Evolutionary conservation across 2,329 filamentous ascomycete genomes (phyloP), one percentile per base, ranked within the genome.

Genomic region (Paecilomyces fulvus): DNA sequence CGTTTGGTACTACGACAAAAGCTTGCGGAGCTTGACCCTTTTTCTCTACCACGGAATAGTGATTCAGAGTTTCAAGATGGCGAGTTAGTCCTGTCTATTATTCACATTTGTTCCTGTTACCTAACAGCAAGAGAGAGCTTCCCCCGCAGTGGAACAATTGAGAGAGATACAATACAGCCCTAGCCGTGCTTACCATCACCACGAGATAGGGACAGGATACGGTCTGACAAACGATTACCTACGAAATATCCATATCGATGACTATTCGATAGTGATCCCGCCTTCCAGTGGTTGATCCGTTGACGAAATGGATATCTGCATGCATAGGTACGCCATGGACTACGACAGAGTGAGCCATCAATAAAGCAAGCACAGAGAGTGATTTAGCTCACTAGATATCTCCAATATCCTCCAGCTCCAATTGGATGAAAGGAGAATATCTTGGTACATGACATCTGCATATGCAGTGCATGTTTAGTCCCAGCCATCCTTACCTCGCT

Each of bases 351-450:
- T 11, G 21, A 23, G 48, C 25, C 48, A 21, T 49, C 48, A 20
- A 23, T 9, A 12, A 10, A 23, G 43, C n/a, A 48, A 48, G 21
- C 48, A 28, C 5, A 3, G 25, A 28, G 25, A 21, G 4, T 28
- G 7, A 28, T 6, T 28, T 28, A 49, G 46, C 6, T 23, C 20
- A 23, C 11, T 14, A 1, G 25, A 12, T 51, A 33, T 62, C 61
- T 59, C 60, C 50, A 55, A 57, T 56, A 30, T 53, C 54, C 63
- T 64, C 58, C 61, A 5, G 23, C 9, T 23, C 17, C 21, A 28
- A 49, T 28, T 43, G 37, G 37, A 43, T n/a, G 14, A 43, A 17
- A 7, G 37, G 37, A 43, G 14, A 43, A 43, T 43, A 43, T 43
- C 37, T 43, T 17, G 37, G 14, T 28, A n/a, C 12, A 43, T 3